These are phyloP conservation scores for Glycine soja DNA, from an alignment of 306 rosid species.

Conservation along the genomic window DNA sequence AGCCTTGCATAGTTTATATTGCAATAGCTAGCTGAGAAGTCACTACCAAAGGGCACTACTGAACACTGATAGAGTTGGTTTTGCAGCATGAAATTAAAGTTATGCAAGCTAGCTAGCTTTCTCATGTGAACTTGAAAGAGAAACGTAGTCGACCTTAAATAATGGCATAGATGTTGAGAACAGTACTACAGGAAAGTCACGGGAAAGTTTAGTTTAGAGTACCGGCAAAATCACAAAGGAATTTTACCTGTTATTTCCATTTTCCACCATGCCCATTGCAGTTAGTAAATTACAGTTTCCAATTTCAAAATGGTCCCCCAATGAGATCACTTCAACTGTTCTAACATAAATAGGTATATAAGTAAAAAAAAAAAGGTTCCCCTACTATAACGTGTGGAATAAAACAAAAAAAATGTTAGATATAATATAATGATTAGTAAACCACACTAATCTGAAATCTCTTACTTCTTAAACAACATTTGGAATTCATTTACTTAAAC, in stretches of 20 bases:
- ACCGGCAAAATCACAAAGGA: slow-evolving; percentile 15
- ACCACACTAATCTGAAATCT: background rate
- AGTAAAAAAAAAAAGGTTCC: slow-evolving; percentile 7
- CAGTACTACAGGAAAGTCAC: slow-evolving; percentile 34
- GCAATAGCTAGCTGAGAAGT: slow-evolving; percentile 22
- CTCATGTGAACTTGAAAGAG: slow-evolving; percentile 42
- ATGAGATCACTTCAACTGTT: slow-evolving; percentile 33
- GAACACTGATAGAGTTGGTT: background rate
- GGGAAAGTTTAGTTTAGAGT: slow-evolving; percentile 34
- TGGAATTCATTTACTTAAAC: background rate
- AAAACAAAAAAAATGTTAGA: background rate
- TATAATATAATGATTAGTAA: slow-evolving; percentile 22
- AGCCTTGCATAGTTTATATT: background rate
- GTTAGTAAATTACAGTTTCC: slow-evolving; percentile 18
- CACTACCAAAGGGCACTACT: background rate
- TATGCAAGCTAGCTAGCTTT: slow-evolving; percentile 8
- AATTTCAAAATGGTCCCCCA: slow-evolving; percentile 37
- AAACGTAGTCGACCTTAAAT: slow-evolving; percentile 44
- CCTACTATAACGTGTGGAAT: background rate
- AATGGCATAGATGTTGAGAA: slow-evolving; percentile 20
- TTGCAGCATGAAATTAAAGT: slow-evolving; percentile 41
- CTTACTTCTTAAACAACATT: background rate
- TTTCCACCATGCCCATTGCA: slow-evolving; percentile 17
- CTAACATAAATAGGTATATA: slow-evolving; percentile 1
- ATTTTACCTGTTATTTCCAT: slow-evolving; percentile 9